Base-by-base conservation (phyloP, 345 rosid species). In the Rhodamnia rubescens region DNA sequence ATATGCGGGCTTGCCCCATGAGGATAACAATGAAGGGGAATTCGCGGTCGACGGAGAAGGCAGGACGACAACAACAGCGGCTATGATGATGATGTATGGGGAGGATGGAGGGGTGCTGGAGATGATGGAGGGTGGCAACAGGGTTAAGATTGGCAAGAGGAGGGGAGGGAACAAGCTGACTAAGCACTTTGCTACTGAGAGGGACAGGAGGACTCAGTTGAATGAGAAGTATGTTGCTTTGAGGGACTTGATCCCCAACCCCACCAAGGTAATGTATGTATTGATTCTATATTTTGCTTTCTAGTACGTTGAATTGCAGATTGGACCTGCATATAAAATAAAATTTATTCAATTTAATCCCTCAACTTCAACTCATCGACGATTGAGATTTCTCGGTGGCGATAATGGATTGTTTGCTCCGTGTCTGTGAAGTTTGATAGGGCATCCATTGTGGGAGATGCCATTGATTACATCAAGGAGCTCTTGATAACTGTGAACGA, bases 371-470 rank as follows among this genome's bases (percentile, higher is more conserved):
- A 32, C 36, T 64, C 22, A 29, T 15, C 15, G 22, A n/a, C n/a
- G n/a, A n/a, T n/a, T n/a, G n/a, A 7, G 42, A 64, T 64, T 32
- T 32, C 44, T 64, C 8, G 44, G 78, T 16, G 78, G 78, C 3
- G 4, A 18, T 32, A 16, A 69, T 24, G 47, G 36, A 18, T 40
- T 36, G 56, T 56, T 22, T 22, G 75, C 20, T n/a, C 24, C 16
- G 9, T 49, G 59, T 32, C 40, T 69, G 26, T 29, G 83, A 82
- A 97, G 98, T 88, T 59, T 83, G 98, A 97, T 87, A 92, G 96
- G 89, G 98, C 98, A 57, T 93, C 98, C 2, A 83, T 94, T 58
- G 94, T 97, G 84, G 96, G 91, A 85, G 98, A 95, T 80, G 98
- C 98, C 24, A 94, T 93, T 4, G 92, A 90, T 15, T 95, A 95